Evolutionary conservation across 1,284 basidiomycete genomes (phyloP).

Genomic region (Inonotus hispidus): DNA sequence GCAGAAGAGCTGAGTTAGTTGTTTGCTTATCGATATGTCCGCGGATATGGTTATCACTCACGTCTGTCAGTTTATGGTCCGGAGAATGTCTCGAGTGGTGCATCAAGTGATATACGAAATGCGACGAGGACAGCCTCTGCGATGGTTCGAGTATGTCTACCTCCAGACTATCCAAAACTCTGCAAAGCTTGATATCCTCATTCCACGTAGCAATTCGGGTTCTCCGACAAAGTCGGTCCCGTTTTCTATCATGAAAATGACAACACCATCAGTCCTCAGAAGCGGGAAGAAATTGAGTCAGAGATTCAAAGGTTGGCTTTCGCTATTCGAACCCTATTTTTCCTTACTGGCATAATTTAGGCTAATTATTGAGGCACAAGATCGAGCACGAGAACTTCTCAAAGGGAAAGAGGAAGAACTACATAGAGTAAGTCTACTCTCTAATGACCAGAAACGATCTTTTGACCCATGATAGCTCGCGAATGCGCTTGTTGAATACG

Average conservation of each 20-base stretch:
- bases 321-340: background rate
- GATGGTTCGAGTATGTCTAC: constrained; percentile 78
- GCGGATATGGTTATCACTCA: constrained; percentile 3
- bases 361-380: constrained; percentile 70
- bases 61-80: constrained; percentile 69
- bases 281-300: constrained; percentile 78
- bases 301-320: constrained; percentile 71
- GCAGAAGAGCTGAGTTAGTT: constrained; percentile 82
- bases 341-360: constrained; percentile 34
- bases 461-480: constrained; percentile 57
- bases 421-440: constrained; percentile 55
- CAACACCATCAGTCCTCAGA: constrained; percentile 63
- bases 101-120: constrained; percentile 75
- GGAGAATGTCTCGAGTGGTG: constrained; percentile 88
- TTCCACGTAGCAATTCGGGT: constrained; percentile 42
- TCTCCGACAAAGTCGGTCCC: constrained; percentile 79
- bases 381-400: constrained; percentile 64
- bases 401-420: constrained; percentile 73
- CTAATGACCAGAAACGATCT: constrained; percentile 1
- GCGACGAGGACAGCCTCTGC: constrained; percentile 78
- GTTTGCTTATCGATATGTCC: constrained; percentile 7
- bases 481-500: constrained; percentile 84
- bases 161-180: background rate
- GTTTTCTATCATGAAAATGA: constrained; percentile 74
- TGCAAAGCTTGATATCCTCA: constrained; percentile 4